Evolutionary conservation across 805 yeast genomes (phyloP).

Genomic region (Cephaloascus albidus): DNA sequence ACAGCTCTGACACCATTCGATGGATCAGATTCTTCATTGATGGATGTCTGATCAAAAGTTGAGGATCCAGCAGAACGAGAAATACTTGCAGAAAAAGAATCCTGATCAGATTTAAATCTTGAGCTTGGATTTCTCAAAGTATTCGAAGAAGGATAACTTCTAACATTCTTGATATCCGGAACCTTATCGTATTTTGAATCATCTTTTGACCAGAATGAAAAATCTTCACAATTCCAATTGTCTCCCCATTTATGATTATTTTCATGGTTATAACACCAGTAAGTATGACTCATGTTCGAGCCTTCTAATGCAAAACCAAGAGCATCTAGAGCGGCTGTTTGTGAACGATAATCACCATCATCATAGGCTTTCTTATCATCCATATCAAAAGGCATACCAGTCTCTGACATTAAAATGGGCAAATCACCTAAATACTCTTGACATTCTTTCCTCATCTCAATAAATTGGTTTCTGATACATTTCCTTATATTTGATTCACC

Average conservation of each 20-base stretch:
- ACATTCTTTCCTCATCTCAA: constrained; percentile 60
- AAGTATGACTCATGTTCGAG: constrained; percentile 59
- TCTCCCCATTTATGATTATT: constrained; percentile 87
- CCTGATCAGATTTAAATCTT: background rate
- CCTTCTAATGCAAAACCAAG: constrained; percentile 72
- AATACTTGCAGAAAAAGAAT: background rate
- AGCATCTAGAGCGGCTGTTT: constrained; percentile 80
- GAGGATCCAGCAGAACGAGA: background rate
- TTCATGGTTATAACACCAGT: constrained; percentile 75
- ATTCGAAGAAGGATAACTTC: background rate
- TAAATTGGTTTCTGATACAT: constrained; percentile 59
- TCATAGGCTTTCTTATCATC: constrained; percentile 65
- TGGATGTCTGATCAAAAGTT: too few relatives aligned
- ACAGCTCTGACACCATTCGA: constrained; percentile 67
- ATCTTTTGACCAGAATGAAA: constrained; percentile 75
- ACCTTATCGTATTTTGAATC: constrained; percentile 19
- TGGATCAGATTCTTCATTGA: constrained; percentile 8
- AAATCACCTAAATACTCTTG: constrained; percentile 51
- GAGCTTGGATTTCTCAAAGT: background rate
- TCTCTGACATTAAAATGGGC: constrained; percentile 81
- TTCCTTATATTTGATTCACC: constrained; percentile 77
- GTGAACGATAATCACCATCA: constrained; percentile 61
- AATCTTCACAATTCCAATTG: constrained; percentile 88
- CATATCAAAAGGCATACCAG: constrained; percentile 98
- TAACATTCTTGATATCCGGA: background rate